Evolutionary conservation across 345 rosid species (phyloP), one percentile per base, ranked within the genome.

Genomic region (Geranium brycei): DNA sequence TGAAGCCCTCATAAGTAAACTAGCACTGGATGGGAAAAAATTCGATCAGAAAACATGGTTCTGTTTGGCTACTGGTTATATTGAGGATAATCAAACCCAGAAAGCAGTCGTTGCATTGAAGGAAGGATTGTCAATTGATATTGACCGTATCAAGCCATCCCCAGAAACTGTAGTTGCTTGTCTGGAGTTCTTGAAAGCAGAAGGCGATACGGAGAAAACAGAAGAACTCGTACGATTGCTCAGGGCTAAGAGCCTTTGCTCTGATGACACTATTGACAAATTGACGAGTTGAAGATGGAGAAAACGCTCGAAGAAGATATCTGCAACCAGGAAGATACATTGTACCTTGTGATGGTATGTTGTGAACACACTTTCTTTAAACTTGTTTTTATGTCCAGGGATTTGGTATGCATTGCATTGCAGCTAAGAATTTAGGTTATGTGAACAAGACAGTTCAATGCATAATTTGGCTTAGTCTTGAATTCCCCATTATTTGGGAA

Each of bases 41-140:
- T 76, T 69, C 12, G 5, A 70, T 68, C 51, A 51, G 16, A 5
- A 0, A 31, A 40, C 82, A 17, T 80, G 80, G 79, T 68, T 59
- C 57, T 41, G 5, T 57, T 47, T 81, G 71, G 78, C 75, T 5
- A 59, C 1, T 2, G 75, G 76, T 19, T 59, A 72, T 62, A 64
- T 76, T 59, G 8, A 64, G 62, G 31, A 38, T 60, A 62, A 67
- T 64, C 41, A 74, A 61, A 31, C 58, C 32, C 62, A 5, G 5
- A 51, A 74, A 30, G 82, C 78, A 3, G 71, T 66, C 40, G 74
- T 71, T 7, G 69, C 69, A 5, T 58, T 78, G 80, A 64, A 69
- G 75, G 62, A 73, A 64, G 78, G 75, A 64, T 17, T 75, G 18
- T 7, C 18, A 18, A 51, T 63, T 71, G 67, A 61, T 58, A 14